Evolutionary conservation across 148 eudicot genomes (phyloP).

Genomic region (Tetragonia tetragonoides): DNA sequence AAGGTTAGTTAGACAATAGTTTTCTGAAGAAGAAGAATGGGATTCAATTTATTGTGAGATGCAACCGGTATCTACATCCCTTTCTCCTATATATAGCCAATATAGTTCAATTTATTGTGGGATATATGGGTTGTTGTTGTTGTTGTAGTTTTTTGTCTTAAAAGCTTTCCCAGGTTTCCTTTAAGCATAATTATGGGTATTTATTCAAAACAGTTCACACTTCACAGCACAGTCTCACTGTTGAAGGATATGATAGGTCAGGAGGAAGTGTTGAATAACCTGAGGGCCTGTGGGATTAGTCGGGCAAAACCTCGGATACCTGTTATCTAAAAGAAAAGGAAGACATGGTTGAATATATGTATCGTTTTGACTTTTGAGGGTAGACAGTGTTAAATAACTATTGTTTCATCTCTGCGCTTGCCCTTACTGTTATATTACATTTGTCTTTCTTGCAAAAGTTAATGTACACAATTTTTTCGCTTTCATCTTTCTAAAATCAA

Average conservation of each 20-base stretch:
- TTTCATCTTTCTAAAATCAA: not conserved
- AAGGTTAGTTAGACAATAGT: conserved; percentile 48
- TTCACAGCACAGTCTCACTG: not conserved
- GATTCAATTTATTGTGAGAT: not conserved
- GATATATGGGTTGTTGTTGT: too few relatives aligned
- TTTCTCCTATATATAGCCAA: not conserved
- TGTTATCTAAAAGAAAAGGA: too few relatives aligned
- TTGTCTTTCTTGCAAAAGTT: not conserved
- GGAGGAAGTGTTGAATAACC: not conserved
- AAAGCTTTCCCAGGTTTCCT: not conserved
- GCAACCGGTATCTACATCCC: not conserved
- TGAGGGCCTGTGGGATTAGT: too few relatives aligned
- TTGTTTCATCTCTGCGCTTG: not conserved
- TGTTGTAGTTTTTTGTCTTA: not conserved
- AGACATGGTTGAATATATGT: not conserved
- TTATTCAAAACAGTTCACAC: too few relatives aligned
- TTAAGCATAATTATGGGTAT: not conserved
- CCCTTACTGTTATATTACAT: too few relatives aligned
- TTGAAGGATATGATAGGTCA: not conserved
- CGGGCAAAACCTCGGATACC: too few relatives aligned
- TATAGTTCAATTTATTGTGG: too few relatives aligned
- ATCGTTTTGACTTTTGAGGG: not conserved
- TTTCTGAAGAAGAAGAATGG: not conserved
- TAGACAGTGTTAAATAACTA: not conserved
- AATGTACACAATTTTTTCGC: not conserved